phyloP scores from a whole-genome alignment of 1,284 basidiomycete species.

The Termitomyces sp. region DNA sequence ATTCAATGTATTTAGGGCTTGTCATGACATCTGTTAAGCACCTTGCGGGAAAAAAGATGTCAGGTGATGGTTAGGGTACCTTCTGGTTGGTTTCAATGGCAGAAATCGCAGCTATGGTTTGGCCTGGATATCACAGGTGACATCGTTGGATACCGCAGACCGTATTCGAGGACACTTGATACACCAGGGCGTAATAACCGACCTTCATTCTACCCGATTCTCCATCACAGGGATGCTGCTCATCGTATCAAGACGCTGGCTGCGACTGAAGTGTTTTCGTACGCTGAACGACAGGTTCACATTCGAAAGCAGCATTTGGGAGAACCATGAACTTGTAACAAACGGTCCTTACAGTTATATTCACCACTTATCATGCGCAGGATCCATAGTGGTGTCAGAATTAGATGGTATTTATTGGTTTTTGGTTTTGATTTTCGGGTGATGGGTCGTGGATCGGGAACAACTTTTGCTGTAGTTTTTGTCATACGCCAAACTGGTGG shows the following conservation, averaged over 20 bases:
- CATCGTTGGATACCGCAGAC: background rate
- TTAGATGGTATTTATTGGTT: background rate
- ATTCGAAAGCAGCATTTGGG: constrained; percentile 11
- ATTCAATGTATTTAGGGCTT: too few species aligned
- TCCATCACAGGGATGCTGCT: background rate
- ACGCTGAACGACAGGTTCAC: constrained; percentile 11
- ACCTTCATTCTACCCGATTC: background rate
- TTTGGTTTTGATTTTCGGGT: constrained; percentile 2
- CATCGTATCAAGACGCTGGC: background rate
- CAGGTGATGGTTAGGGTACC: background rate
- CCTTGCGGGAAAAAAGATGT: too few species aligned
- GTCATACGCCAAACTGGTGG: background rate
- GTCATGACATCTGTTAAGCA: too few species aligned
- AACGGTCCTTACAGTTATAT: constrained; percentile 13
- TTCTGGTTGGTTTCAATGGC: background rate
- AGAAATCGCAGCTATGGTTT: background rate
- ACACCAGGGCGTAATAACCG: background rate
- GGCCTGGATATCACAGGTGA: background rate
- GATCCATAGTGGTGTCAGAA: background rate
- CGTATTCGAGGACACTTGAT: background rate
- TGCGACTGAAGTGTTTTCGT: constrained; percentile 1
- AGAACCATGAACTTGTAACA: constrained; percentile 12
- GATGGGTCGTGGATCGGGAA: constrained; percentile 1
- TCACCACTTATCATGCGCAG: constrained; percentile 13
- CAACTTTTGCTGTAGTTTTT: background rate